Percentiles rank a stretch among this genome's conserved stretches.
Evolutionary conservation across 495 filamentous ascomycete genomes (phyloP).

Genomic region (Penicillium pancosmium): DNA sequence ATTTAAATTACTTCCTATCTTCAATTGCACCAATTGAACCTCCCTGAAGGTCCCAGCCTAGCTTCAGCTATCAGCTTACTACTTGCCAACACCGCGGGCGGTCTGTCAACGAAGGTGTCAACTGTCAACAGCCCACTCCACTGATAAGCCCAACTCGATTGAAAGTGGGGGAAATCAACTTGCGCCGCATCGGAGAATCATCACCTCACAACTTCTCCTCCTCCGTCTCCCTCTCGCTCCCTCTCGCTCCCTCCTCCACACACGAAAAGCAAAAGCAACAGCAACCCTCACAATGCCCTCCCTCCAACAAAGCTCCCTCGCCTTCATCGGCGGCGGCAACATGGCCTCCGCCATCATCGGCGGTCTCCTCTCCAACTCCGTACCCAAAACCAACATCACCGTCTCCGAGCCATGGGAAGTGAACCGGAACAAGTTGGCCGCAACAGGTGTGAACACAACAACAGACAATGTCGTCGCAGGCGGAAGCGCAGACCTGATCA

Average conservation of each 20-base stretch:
- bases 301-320: constrained; percentile 42
- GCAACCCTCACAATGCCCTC: constrained; percentile 32
- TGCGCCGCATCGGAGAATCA: background rate
- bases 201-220: constrained; percentile 1
- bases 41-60: background rate
- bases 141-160: constrained; percentile 13
- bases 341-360: constrained; percentile 50
- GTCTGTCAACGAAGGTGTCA: background rate
- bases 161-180: constrained; percentile 18
- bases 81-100: constrained; percentile 15
- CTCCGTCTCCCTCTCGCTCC: background rate
- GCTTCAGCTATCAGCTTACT: background rate
- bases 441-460: constrained; percentile 79
- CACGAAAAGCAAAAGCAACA: background rate
- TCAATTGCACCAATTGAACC: background rate
- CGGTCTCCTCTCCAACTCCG: constrained; percentile 38
- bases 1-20: background rate
- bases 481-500: constrained; percentile 90
- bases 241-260: background rate
- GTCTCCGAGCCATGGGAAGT: constrained; percentile 86
- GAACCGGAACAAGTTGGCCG: constrained; percentile 82
- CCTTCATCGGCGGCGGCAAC: constrained; percentile 50
- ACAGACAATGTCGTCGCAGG: constrained; percentile 85
- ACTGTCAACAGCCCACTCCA: background rate
- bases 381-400: constrained; percentile 46